These are phyloP conservation scores for Gryganskiella cystojenkinii DNA, from an alignment of 192 early-diverging fungal species.

Conservation along the genomic window DNA sequence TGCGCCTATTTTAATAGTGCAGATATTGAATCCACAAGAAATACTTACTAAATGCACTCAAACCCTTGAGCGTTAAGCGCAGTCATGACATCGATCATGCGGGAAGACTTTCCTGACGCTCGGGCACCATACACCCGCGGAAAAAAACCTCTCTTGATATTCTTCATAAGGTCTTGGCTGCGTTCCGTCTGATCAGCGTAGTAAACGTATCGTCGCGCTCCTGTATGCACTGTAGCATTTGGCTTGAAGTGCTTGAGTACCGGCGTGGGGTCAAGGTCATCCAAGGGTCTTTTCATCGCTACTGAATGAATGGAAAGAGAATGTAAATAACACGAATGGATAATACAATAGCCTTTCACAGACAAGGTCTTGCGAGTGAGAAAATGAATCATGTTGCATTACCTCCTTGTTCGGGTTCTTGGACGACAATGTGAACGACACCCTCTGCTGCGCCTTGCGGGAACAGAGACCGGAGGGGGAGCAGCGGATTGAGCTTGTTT, in stretches of 20 bases:
- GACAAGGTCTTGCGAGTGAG: too few species aligned
- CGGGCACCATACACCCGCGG: slow-evolving; percentile 13
- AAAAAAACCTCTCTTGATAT: slow-evolving; percentile 1
- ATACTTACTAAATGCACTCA: slow-evolving; percentile 24
- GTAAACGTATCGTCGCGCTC: slow-evolving; percentile 7
- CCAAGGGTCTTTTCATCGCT: too few species aligned
- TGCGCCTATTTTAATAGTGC: not conserved
- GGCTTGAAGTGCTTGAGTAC: slow-evolving; percentile 15
- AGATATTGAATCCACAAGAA: not conserved
- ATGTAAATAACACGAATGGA: too few species aligned
- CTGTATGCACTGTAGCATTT: slow-evolving; percentile 7
- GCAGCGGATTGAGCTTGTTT: too few species aligned
- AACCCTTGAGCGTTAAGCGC: not conserved
- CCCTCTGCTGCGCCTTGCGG: too few species aligned
- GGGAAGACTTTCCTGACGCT: slow-evolving; percentile 27
- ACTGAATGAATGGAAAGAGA: too few species aligned
- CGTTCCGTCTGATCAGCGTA: slow-evolving; percentile 18
- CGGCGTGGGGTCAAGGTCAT: not conserved
- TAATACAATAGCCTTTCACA: too few species aligned
- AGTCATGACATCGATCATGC: slow-evolving; percentile 21
- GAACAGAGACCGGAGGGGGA: too few species aligned
- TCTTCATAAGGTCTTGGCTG: not conserved
- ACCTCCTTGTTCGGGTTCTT: too few species aligned
- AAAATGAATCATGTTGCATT: too few species aligned
- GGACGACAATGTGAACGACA: too few species aligned